Evolutionary conservation across 495 filamentous ascomycete species (phyloP).

Genomic region (Neurospora sp.): DNA sequence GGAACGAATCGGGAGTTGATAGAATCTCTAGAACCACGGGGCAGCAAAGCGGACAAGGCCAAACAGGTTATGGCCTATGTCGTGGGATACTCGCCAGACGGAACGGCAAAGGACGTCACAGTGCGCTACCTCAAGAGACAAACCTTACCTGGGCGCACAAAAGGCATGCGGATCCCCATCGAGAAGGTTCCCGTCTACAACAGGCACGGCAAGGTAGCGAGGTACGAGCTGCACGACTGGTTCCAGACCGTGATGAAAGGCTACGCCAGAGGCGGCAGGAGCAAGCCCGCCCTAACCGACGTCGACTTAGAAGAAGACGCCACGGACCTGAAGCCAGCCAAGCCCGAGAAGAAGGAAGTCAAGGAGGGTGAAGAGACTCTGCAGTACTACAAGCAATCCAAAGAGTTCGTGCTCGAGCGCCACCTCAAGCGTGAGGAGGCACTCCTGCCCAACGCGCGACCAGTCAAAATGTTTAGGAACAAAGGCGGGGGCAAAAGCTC

Average conservation of each 20-base stretch:
- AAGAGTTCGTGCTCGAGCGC: slow-evolving; percentile 74
- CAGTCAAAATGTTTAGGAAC: slow-evolving; percentile 63
- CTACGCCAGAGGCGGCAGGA: slow-evolving; percentile 51
- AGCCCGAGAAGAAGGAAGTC: slow-evolving; percentile 59
- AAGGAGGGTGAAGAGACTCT: slow-evolving; percentile 70
- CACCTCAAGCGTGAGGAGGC: slow-evolving; percentile 93
- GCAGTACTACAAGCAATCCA: slow-evolving; percentile 75
- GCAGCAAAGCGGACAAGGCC: slow-evolving; percentile 65
- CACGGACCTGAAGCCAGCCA: slow-evolving; percentile 59
- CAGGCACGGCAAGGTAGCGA: slow-evolving; percentile 56
- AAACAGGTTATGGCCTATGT: slow-evolving; percentile 90
- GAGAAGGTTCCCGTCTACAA: slow-evolving; percentile 76
- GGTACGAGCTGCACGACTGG: slow-evolving; percentile 72
- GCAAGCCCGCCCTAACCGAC: slow-evolving; percentile 41
- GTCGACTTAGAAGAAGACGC: slow-evolving; percentile 71
- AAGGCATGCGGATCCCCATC: slow-evolving; percentile 65
- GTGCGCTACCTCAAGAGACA: slow-evolving; percentile 81
- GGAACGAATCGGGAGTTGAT: slow-evolving; percentile 59
- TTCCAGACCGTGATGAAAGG: slow-evolving; percentile 65
- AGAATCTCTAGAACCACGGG: slow-evolving; percentile 72
- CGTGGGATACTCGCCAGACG: slow-evolving; percentile 75
- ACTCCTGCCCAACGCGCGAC: slow-evolving; percentile 53
- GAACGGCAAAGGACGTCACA: slow-evolving; percentile 90
- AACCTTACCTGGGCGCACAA: slow-evolving; percentile 80
- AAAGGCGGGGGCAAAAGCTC: slow-evolving; percentile 46